Conservation (phyloP, 805 yeast genomes). For the Kodamaea neixiangensis region DNA sequence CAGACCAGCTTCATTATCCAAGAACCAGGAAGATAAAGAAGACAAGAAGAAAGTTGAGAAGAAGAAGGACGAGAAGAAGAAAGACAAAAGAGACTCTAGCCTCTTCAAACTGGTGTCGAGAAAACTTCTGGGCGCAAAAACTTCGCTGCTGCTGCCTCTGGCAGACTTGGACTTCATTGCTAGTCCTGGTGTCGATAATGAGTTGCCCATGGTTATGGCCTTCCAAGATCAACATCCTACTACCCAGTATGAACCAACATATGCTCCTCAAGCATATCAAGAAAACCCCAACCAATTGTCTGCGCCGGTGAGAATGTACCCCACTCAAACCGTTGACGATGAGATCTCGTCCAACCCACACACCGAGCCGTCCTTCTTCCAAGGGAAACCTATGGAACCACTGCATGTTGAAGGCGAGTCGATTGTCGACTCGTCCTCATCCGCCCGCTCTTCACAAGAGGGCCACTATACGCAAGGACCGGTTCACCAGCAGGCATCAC, state of each 20-base stretch:
- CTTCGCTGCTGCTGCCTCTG: conserved; percentile 2
- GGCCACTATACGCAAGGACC: not conserved
- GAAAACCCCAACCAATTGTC: not conserved
- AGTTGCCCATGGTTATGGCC: not conserved
- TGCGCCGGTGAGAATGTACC: conserved; percentile 1
- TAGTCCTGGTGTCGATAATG: not conserved
- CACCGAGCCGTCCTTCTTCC: not conserved
- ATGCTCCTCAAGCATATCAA: not conserved
- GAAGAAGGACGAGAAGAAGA: not conserved
- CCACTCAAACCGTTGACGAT: not conserved
- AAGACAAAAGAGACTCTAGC: not conserved
- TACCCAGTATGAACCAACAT: not conserved
- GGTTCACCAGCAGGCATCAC: not conserved
- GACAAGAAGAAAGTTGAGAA: not conserved
- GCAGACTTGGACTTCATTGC: not conserved
- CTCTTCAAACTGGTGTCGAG: not conserved
- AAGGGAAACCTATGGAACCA: not conserved
- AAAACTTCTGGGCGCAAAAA: not conserved
- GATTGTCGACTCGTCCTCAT: not conserved
- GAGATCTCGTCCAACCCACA: not conserved
- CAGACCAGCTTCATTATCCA: conserved; percentile 4
- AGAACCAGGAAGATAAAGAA: not conserved
- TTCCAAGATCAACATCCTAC: not conserved
- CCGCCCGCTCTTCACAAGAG: not conserved
- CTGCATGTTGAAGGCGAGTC: conserved; percentile 1